Base-by-base conservation (phyloP, 208 protist species). In the Wallacemonas rigidus region DNA sequence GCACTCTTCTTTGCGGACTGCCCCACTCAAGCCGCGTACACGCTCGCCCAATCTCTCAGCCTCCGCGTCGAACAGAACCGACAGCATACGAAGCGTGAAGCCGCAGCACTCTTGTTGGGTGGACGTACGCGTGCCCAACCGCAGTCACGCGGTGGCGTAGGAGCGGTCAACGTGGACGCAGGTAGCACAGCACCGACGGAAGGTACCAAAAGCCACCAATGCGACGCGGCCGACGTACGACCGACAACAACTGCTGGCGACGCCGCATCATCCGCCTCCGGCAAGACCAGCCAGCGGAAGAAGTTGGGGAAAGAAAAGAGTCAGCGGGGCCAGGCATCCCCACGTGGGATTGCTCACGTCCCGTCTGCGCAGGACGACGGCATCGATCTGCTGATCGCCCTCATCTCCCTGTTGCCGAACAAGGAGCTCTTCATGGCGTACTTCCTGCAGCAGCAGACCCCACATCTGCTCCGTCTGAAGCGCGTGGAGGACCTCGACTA, bases 341-440 rank as follows among this genome's bases (percentile, higher is more conserved):
- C 56, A 41, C 56, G 12, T 0, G 62, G 44, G 15, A 57, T 57
- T 55, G 50, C 57, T 3, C 60, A 65, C 60, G 38, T 65, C 41
- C 45, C 45, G 15, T 69, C 64, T 8, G 45, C 71, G 36, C 58
- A 72, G 35, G 60, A 76, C 35, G 76, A 90, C 15, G 63, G 82
- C 6, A 47, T 95, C 48, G 82, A 93, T 67, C 90, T 81, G 5
- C 77, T 95, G 17, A 72, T 95, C n/a, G 86, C 89, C 38, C 82
- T 95, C 51, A 80, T 77, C 44, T 85, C 88, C 1, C 73, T 95
- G 26, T 82, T 93, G 1, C 81, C 79, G 56, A 81, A 77, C 6
- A 78, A 78, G 45, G 88, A 93, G 69, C 64, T 83, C 54, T 90
- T 95, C 71, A 77, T 91, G 4, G 51, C 76, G 17, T 81, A 77